Evolutionary conservation across 2,329 filamentous ascomycete genomes (phyloP).

Genomic region (Neopestalotiopsis sp.): DNA sequence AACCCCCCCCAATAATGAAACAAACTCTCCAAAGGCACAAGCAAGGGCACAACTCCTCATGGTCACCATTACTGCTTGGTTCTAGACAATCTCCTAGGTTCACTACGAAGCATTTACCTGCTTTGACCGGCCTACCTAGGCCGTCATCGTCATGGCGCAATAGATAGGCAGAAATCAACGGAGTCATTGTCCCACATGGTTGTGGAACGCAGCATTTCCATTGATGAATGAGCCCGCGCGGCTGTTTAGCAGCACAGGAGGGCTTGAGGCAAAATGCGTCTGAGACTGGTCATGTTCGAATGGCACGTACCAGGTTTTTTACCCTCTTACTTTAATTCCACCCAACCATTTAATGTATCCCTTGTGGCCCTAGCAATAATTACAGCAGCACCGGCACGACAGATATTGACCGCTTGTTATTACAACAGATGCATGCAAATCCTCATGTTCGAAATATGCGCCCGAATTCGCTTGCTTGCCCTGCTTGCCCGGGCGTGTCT

Average conservation of each 20-base stretch:
- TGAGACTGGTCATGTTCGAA: conserved; percentile 14
- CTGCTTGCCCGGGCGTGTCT: not conserved
- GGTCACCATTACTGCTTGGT: not conserved
- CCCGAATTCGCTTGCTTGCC: not conserved
- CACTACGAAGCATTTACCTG: too few relatives aligned
- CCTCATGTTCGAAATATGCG: not conserved
- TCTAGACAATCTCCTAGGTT: conserved; percentile 4
- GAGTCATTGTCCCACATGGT: conserved; percentile 17
- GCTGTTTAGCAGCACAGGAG: conserved; percentile 11
- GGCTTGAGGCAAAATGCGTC: conserved; percentile 20
- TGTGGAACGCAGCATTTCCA: conserved; percentile 14
- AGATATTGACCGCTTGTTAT: not conserved
- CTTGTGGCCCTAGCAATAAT: not conserved
- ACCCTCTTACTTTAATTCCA: too few relatives aligned
- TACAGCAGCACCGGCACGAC: not conserved
- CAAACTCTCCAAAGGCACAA: not conserved
- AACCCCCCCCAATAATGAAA: not conserved
- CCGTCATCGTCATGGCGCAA: conserved; percentile 13
- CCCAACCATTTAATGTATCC: not conserved
- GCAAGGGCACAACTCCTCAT: not conserved
- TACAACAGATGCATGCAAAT: not conserved
- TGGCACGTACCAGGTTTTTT: conserved; percentile 4
- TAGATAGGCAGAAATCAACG: conserved; percentile 9
- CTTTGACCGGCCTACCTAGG: not conserved
- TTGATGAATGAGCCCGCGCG: conserved; percentile 7